Evolutionary conservation across 257 asterid genomes (phyloP), one percentile per base, ranked within the genome.

Genomic region (Rhazya stricta): DNA sequence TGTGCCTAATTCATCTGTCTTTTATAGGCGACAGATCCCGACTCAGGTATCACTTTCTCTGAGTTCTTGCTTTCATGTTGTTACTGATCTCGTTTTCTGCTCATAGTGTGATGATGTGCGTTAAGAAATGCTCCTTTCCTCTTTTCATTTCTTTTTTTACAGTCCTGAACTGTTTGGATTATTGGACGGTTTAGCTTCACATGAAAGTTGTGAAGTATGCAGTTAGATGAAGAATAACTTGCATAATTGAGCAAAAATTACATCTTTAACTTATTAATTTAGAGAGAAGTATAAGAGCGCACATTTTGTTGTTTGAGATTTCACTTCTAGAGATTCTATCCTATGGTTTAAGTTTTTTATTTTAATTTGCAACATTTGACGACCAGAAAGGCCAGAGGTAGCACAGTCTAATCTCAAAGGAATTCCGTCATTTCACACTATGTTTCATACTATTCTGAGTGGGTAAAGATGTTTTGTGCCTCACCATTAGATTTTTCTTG

Each of bases 1-100:
- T 60, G 91, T 89, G 74, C 70, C 92, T 15, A 82, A 77, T 79
- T 77, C 90, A 5, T 95, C 99, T 0, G 93, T 88, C 34, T 95
- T 95, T 53, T 85, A 89, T 78, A 27, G 86, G 78, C 92, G 99
- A 63, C 91, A 89, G 83, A 89, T 95, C 76, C 94, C 91, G 0
- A 95, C 98, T 80, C 89, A 86, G 99, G 99, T 95, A 88, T 75
- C 53, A 34, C 74, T 50, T 79, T 79, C 67, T 74, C 43, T 30
- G 37, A 37, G 39, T 29, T 62, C 57, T 48, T 75, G 58, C 54
- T 77, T 81, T 79, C 50, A 23, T 30, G 61, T 75, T 75, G 23
- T 36, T 77, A 23, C 69, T 79, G 60, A 51, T 84, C 69, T 27
- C 6, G 34, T 69, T 36, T 45, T 46, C 11, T 73, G 73, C 42